Percentiles rank a stretch among this genome's conserved stretches.
These are phyloP conservation scores for Gonium pectorale DNA, from an alignment of 139 green algal genomes.

Conservation along the genomic window DNA sequence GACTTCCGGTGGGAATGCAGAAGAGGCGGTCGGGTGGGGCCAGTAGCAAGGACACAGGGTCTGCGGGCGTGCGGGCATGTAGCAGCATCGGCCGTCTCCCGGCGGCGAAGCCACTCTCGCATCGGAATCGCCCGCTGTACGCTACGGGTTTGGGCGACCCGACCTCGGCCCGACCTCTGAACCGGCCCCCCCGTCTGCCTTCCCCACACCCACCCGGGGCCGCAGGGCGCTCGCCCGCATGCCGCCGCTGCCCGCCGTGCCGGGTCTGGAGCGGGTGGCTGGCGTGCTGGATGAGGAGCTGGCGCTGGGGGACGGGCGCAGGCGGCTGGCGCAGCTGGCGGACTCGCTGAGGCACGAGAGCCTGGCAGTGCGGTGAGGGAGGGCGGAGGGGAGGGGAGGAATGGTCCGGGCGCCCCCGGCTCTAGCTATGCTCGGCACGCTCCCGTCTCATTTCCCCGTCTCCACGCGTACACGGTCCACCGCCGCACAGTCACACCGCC, in stretches of 20 bases:
- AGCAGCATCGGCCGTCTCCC: neutral
- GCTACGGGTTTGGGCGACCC: neutral
- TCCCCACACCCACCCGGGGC: conserved; percentile 7
- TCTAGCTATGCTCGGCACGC: too few species aligned
- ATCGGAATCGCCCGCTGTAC: neutral
- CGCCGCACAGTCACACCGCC: too few species aligned
- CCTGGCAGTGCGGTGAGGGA: conserved; percentile 53
- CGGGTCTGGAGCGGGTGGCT: conserved; percentile 48
- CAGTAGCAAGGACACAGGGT: neutral
- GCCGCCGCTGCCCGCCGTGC: conserved; percentile 65
- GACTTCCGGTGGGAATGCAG: conserved; percentile 23
- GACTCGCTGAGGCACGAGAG: conserved; percentile 66
- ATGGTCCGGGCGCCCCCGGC: too few species aligned
- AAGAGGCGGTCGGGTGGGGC: neutral
- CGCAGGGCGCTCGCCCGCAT: conserved; percentile 66
- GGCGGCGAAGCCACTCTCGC: neutral
- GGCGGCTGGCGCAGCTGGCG: conserved; percentile 66
- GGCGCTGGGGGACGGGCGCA: conserved; percentile 11
- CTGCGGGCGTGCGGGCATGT: neutral
- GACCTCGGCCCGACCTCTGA: neutral
- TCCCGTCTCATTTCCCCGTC: too few species aligned
- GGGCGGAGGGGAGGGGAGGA: neutral
- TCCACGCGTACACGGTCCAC: too few species aligned
- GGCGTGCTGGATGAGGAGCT: conserved; percentile 60
- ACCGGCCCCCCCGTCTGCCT: neutral